Conservation (phyloP, 1,139 yeast genomes). For the Candida anutae region DNA sequence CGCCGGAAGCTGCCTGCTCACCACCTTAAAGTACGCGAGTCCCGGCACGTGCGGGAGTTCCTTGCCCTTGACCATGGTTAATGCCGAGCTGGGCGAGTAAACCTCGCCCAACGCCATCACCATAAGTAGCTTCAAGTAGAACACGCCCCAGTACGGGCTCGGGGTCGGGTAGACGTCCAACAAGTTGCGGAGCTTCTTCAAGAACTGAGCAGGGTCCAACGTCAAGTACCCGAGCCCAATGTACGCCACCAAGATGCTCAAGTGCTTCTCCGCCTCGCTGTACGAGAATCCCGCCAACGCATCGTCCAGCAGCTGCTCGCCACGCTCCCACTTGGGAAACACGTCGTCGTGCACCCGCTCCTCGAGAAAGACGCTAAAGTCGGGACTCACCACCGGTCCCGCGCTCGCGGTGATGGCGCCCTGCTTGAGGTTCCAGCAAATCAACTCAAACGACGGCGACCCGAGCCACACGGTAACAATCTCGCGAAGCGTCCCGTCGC, state of each 20-base stretch:
- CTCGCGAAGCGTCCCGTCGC: no score
- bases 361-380: conserved; percentile 18
- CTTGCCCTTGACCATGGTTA: conserved; percentile 3
- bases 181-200: conserved; percentile 7
- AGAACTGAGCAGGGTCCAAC: conserved; percentile 14
- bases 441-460: conserved; percentile 20
- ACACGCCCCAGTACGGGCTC: conserved; percentile 2
- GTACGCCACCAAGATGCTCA: conserved; percentile 13
- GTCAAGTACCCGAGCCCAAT: conserved; percentile 21
- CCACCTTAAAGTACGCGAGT: conserved; percentile 14
- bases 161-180: conserved; percentile 6
- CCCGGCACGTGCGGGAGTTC: conserved; percentile 19
- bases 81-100: conserved; percentile 9
- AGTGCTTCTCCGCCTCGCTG: conserved; percentile 3
- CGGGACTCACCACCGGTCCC: conserved; percentile 14
- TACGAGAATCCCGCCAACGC: conserved; percentile 1
- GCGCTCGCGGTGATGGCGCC: conserved; percentile 8
- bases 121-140: conserved; percentile 11
- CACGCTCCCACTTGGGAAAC: conserved; percentile 2
- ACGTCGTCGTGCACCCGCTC: conserved; percentile 16
- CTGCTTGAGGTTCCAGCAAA: conserved; percentile 20
- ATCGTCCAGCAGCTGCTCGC: neutral
- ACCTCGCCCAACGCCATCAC: conserved; percentile 18
- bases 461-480: conserved; percentile 16
- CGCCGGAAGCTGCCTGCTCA: conserved; percentile 16